Conservation (phyloP, 805 yeast species). For the Dipodascopsis tothii region DNA sequence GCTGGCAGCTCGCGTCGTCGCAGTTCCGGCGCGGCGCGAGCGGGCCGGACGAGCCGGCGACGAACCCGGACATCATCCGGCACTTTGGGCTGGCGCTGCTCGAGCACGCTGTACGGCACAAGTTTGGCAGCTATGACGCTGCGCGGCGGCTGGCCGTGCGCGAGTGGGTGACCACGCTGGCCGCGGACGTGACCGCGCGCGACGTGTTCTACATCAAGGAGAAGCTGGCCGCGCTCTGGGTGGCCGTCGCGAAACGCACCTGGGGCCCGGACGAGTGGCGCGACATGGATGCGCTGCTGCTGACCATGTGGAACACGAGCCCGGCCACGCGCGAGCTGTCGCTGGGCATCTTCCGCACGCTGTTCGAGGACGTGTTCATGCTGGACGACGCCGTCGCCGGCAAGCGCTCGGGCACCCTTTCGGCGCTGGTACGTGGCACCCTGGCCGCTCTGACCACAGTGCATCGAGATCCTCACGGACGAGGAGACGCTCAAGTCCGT, state of each 20-base stretch:
- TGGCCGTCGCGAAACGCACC: conserved; percentile 74
- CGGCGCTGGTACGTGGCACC: conserved; percentile 37
- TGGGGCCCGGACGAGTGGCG: conserved; percentile 76
- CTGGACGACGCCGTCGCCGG: conserved; percentile 88
- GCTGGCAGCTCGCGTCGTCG: conserved; percentile 65
- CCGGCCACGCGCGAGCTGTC: conserved; percentile 65
- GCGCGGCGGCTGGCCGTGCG: conserved; percentile 62
- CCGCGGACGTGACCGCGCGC: conserved; percentile 45
- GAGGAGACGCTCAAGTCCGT: conserved; percentile 51
- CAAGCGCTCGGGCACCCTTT: conserved; percentile 64
- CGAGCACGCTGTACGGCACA: conserved; percentile 57
- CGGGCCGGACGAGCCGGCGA: conserved; percentile 35
- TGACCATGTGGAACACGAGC: conserved; percentile 64
- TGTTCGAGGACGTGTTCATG: conserved; percentile 88
- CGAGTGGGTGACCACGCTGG: conserved; percentile 76
- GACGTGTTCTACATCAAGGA: conserved; percentile 90
- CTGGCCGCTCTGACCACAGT: conserved; percentile 33
- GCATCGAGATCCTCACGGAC: conserved; percentile 77
- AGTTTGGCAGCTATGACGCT: conserved; percentile 48
- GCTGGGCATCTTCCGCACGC: conserved; percentile 67
- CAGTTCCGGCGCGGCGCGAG: not conserved
- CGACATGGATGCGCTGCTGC: conserved; percentile 73
- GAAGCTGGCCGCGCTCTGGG: conserved; percentile 86
- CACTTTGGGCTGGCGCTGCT: conserved; percentile 83
- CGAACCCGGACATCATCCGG: conserved; percentile 58